Conservation (phyloP, 768 basidiomycete species). For the Crepidotus variabilis region DNA sequence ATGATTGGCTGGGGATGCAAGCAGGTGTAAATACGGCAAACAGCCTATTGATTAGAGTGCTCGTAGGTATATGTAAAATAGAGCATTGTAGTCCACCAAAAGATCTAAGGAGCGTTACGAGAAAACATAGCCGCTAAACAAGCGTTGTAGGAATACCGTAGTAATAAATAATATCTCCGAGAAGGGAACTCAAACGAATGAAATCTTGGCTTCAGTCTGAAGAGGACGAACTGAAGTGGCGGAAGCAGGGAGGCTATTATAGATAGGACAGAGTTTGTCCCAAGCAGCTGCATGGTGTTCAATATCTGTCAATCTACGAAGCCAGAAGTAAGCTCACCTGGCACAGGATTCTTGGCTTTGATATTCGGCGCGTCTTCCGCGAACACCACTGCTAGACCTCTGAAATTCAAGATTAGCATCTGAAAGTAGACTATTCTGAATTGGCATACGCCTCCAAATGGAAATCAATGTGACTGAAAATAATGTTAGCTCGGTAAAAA, state of each 20-base stretch:
- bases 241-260: slow-evolving; percentile 16
- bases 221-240: not conserved
- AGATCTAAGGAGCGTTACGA: too few relatives aligned
- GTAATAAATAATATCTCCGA: not conserved
- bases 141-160: too few relatives aligned
- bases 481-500: not conserved
- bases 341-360: slow-evolving; percentile 5
- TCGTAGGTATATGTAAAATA: not conserved
- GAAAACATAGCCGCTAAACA: too few relatives aligned
- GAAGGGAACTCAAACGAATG: not conserved
- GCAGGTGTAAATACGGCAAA: too few relatives aligned
- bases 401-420: slow-evolving; percentile 2
- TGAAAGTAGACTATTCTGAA: not conserved
- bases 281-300: slow-evolving; percentile 20
- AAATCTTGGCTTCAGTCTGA: not conserved
- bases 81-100: too few relatives aligned
- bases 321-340: slow-evolving; percentile 6
- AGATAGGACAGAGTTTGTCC: slow-evolving; percentile 35
- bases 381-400: slow-evolving; percentile 39
- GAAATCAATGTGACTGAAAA: slow-evolving; percentile 47
- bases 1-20: too few relatives aligned
- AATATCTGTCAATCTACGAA: not conserved
- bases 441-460: slow-evolving; percentile 37
- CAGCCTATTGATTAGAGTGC: too few relatives aligned
- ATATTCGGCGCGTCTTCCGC: slow-evolving; percentile 27